phyloP scores from a whole-genome alignment of 108 stramenopile species.

The Skeletonema menzelii region DNA sequence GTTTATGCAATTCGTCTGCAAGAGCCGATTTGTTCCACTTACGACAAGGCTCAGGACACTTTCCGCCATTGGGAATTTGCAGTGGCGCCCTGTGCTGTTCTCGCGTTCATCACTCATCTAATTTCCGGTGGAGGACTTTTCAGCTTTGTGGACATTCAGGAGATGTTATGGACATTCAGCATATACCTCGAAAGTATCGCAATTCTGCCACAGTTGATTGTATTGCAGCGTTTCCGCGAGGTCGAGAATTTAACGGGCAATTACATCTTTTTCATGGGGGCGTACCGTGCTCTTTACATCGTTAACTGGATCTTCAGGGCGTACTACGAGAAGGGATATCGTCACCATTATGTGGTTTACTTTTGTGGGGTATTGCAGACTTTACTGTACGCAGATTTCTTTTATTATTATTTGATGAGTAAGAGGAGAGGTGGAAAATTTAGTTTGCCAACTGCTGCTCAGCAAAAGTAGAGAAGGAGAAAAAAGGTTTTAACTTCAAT shows the following conservation, averaged over 20 bases:
- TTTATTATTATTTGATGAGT: constrained; percentile 95
- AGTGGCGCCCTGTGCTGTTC: constrained; percentile 86
- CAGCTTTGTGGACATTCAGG: constrained; percentile 47
- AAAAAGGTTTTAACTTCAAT: neutral
- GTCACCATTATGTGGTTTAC: constrained; percentile 94
- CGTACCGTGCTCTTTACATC: constrained; percentile 97
- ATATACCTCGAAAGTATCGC: constrained; percentile 95
- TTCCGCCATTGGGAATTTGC: constrained; percentile 98
- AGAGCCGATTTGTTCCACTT: constrained; percentile 93
- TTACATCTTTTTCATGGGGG: constrained; percentile 97
- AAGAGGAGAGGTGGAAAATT: constrained; percentile 83
- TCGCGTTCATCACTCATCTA: constrained; percentile 83
- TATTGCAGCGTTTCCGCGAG: constrained; percentile 95
- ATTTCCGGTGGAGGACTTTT: constrained; percentile 57
- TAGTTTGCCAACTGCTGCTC: constrained; percentile 63
- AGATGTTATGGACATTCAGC: constrained; percentile 95
- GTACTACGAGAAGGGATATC: constrained; percentile 86
- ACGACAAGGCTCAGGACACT: constrained; percentile 96
- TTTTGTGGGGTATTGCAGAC: constrained; percentile 96
- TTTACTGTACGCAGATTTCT: constrained; percentile 97
- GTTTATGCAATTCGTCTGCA: constrained; percentile 92
- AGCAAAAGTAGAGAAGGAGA: neutral
- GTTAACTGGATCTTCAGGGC: constrained; percentile 98
- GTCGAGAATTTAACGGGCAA: constrained; percentile 98
- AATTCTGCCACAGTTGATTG: constrained; percentile 97